Base-by-base conservation (phyloP, 768 basidiomycete species). In the Serendipita sp. region DNA sequence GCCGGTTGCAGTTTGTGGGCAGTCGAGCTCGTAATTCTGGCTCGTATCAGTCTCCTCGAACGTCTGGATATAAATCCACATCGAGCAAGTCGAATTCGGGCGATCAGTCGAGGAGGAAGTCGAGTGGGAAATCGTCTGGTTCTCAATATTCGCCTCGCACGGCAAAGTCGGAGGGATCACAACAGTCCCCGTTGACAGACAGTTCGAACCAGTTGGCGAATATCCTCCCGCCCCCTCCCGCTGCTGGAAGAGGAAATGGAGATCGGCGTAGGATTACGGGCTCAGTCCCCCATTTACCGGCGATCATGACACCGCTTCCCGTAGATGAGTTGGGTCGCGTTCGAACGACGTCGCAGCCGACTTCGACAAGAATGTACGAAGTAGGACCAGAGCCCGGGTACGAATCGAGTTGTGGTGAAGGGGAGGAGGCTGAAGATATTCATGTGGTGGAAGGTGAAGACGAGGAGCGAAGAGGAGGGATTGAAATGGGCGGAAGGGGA, bases 401-500 rank as follows among this genome's bases (percentile, higher is more conserved):
- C 31, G 30, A 42, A n/a, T n/a, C n/a, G n/a, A n/a, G n/a, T n/a
- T n/a, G n/a, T n/a, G n/a, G 30, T 3, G n/a, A 26, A 17, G 58
- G 33, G 61, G 60, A 65, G 50, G 64, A 43, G n/a, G 63, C 22
- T 2, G 34, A 45, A 30, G 62, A 64, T 11, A 41, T 50, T 24
- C 48, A 56, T 38, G 1, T 2, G 38, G 14, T 38, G 14, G 38
- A 38, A 5, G 44, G 62, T 34, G 64, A 33, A 5, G 30, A 48
- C 5, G 61, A 61, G n/a, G 65, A 58, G 58, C 34, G 42, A 64
- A 33, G 63, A 61, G n/a, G n/a, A n/a, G n/a, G n/a, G n/a, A n/a
- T n/a, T n/a, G n/a, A n/a, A n/a, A n/a, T n/a, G n/a, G 20, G 56
- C 41, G 22, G 65, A 65, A 61, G 34, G 41, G 66, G 62, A 3